A percentile compares a stretch with the other conserved stretches of the same genome.
These are phyloP conservation scores for Cladosporium sp. DNA, from an alignment of 2,329 filamentous ascomycete species.

Conservation along the genomic window DNA sequence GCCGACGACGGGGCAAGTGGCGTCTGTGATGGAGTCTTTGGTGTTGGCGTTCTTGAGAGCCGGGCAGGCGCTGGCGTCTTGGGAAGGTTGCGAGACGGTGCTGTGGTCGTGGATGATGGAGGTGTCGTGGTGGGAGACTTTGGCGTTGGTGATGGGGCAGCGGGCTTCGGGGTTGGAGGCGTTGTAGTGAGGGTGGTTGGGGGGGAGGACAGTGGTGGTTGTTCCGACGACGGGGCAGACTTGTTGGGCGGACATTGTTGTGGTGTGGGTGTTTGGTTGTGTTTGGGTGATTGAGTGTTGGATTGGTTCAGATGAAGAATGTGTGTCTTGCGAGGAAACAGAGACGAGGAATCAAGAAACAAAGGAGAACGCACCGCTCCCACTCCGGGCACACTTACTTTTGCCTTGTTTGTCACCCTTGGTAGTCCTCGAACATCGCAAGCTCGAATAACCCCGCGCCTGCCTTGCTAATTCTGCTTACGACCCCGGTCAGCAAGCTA, in stretches of 20 bases:
- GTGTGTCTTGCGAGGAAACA: background rate
- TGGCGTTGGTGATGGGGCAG: conserved; percentile 49
- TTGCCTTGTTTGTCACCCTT: conserved; percentile 4
- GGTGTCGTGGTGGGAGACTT: conserved; percentile 45
- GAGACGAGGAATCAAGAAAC: background rate
- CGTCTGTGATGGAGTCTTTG: conserved; percentile 43
- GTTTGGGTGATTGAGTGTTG: background rate
- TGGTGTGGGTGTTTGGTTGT: background rate
- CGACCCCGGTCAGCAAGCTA: conserved; percentile 4
- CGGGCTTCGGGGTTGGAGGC: conserved; percentile 42
- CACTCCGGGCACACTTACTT: conserved; percentile 4
- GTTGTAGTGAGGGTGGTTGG: conserved; percentile 32
- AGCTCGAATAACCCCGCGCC: conserved; percentile 12
- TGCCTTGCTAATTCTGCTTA: conserved; percentile 13
- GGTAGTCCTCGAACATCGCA: conserved; percentile 6
- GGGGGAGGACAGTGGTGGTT: conserved; percentile 19
- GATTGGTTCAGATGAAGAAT: background rate
- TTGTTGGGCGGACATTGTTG: conserved; percentile 19
- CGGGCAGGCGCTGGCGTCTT: conserved; percentile 43
- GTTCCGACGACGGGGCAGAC: conserved; percentile 23
- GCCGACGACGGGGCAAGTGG: conserved; percentile 47
- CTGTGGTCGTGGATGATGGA: conserved; percentile 41
- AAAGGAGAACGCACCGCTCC: background rate
- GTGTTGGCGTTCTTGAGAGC: conserved; percentile 43
- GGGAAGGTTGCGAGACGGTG: conserved; percentile 28